Evolutionary conservation across 768 basidiomycete genomes (phyloP).

Genomic region (Hericium coralloides): DNA sequence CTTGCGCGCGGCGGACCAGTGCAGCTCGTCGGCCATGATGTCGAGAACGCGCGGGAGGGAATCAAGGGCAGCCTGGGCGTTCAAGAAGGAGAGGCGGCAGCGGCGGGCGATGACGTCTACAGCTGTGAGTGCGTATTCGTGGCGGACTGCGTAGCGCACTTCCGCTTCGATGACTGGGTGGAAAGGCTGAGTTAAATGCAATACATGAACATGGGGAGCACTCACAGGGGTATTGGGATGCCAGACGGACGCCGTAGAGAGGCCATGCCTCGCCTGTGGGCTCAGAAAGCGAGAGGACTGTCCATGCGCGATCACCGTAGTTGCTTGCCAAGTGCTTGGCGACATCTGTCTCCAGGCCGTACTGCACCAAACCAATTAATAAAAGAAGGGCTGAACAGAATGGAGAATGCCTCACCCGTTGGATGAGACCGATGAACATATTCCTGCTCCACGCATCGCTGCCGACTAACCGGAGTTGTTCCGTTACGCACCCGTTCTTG

Average conservation of each 20-base stretch:
- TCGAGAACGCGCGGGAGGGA: conserved; percentile 83
- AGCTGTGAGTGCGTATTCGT: conserved; percentile 92
- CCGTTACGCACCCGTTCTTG: conserved; percentile 66
- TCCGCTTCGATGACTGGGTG: conserved; percentile 80
- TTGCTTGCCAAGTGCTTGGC: conserved; percentile 89
- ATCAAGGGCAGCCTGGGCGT: conserved; percentile 75
- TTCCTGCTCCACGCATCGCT: conserved; percentile 91
- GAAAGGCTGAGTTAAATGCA: background rate
- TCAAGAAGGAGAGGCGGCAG: conserved; percentile 90
- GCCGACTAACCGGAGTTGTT: conserved; percentile 74
- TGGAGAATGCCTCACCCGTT: conserved; percentile 46
- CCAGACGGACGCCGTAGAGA: conserved; percentile 71
- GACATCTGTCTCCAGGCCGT: conserved; percentile 84
- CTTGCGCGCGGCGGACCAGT: conserved; percentile 60
- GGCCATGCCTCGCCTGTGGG: conserved; percentile 79
- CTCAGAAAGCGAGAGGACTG: conserved; percentile 72
- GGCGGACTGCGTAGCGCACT: conserved; percentile 75
- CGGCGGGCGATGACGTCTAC: conserved; percentile 89
- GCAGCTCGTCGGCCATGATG: conserved; percentile 81
- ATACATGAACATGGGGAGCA: background rate
- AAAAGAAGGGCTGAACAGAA: background rate
- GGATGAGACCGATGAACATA: conserved; percentile 95
- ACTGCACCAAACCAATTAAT: conserved; percentile 33
- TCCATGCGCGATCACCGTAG: conserved; percentile 97
- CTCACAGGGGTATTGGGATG: conserved; percentile 68